phyloP scores from a whole-genome alignment of 2,329 filamentous ascomycete genomes.

The Amphichorda felina region DNA sequence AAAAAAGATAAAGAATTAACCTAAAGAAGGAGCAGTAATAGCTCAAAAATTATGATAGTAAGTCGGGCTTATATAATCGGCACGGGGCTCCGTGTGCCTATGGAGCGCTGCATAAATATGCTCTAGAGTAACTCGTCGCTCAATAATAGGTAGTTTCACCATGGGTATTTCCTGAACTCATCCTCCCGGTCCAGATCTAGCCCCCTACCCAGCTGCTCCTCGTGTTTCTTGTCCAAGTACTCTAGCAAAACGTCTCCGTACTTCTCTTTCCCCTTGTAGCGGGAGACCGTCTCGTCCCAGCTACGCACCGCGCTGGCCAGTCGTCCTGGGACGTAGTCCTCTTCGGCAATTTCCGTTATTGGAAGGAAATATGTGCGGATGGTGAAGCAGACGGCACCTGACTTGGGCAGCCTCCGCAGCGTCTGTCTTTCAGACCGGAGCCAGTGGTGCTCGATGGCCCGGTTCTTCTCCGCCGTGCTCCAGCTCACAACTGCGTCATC shows the following conservation, averaged over 20 bases:
- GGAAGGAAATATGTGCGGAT: constrained; percentile 73
- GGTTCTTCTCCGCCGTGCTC: constrained; percentile 65
- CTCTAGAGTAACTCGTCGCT: no score
- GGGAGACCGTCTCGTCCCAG: constrained; percentile 67
- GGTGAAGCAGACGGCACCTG: constrained; percentile 55
- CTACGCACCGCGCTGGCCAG: constrained; percentile 69
- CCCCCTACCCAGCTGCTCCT: no score
- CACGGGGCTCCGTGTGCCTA: no score
- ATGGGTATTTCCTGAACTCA: constrained; percentile 51
- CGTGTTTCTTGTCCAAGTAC: constrained; percentile 63
- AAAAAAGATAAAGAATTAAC: no score
- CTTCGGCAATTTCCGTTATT: constrained; percentile 52
- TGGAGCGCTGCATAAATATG: no score
- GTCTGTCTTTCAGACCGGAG: constrained; percentile 70
- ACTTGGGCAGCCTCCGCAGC: constrained; percentile 47
- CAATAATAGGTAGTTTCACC: no score
- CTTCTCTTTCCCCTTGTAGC: constrained; percentile 67
- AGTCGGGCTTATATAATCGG: no score
- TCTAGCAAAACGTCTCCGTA: constrained; percentile 64
- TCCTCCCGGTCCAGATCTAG: constrained; percentile 48
- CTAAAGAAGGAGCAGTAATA: no score
- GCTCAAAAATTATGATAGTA: no score
- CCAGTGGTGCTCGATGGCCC: constrained; percentile 58
- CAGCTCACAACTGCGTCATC: constrained; percentile 54
- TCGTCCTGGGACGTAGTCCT: constrained; percentile 67